Evolutionary conservation across 139 green algal species (phyloP), one percentile per base, ranked within the genome.

Genomic region (Desmodesmus armatus): DNA sequence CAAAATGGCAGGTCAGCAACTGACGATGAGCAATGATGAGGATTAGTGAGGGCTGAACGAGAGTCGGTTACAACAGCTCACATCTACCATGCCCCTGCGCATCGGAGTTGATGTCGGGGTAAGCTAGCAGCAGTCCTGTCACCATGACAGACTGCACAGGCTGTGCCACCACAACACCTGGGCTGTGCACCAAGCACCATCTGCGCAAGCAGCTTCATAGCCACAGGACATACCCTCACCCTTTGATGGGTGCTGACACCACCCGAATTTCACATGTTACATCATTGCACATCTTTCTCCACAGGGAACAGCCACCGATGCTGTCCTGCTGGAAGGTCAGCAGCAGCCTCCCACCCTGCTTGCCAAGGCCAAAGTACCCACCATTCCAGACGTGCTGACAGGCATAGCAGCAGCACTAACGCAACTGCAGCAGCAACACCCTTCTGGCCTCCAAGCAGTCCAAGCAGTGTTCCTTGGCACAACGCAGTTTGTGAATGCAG

Each of bases 401-500:
- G 73, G 47, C 33, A n/a, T 67, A 31, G 37, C 67, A 53, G 3
- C 70, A 78, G 35, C 67, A 49, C 11, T 75, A n/a, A 31, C 63
- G 15, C 17, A 53, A 37, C 69, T 72, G 69, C 69, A 51, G 39
- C 39, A 3, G 27, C 47, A 35, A 29, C 29, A 17, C 53, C 23
- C 44, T 79, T 65, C 84, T 89, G 88, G 70, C 19, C 33, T 60
- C 0, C 19, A 43, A 58, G 78, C 79, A 5, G 44, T 91, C 5
- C 33, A 23, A 11, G 60, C 65, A 2, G 78, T 86, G 37, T 89
- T 85, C 58, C 39, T 92, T 51, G 88, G 88, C 23, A 92, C 88
- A 1, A 92, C 86, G 0, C 89, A 88, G 72, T 89, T 92, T 87
- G 83, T 92, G 3, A 92, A 92, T 21, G 89, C 89, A 0, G 23